These are phyloP conservation scores for Raddia guianensis DNA, from an alignment of 176 grass and related monocot species.

Conservation along the genomic window DNA sequence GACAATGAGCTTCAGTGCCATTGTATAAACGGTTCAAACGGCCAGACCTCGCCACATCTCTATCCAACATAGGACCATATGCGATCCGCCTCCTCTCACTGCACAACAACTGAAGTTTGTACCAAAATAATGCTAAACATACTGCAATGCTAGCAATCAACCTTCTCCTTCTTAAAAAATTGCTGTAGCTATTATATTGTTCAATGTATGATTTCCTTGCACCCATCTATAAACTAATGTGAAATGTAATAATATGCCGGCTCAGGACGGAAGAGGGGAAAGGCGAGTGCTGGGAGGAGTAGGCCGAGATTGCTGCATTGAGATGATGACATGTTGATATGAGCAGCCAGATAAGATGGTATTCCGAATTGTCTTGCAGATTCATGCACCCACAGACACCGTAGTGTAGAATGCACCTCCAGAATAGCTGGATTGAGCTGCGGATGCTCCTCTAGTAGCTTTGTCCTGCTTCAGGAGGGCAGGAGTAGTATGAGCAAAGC, in stretches of 20 bases:
- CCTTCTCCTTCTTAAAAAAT: too few relatives aligned
- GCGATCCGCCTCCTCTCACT: too few relatives aligned
- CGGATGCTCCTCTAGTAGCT: conserved; percentile 26
- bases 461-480: conserved; percentile 50
- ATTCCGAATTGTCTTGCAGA: not conserved
- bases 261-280: conserved; percentile 67
- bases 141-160: too few relatives aligned
- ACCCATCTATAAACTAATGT: too few relatives aligned
- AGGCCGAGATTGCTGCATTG: conserved; percentile 47
- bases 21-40: too few relatives aligned
- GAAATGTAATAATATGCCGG: not conserved
- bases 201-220: too few relatives aligned
- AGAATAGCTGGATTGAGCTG: conserved; percentile 43
- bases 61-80: too few relatives aligned
- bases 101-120: too few relatives aligned
- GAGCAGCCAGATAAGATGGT: not conserved
- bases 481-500: not conserved
- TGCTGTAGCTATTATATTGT: too few relatives aligned
- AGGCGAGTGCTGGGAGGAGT: conserved; percentile 59
- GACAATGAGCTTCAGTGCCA: too few relatives aligned
- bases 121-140: too few relatives aligned
- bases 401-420: conserved; percentile 51
- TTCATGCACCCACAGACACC: conserved; percentile 2
- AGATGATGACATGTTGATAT: not conserved
- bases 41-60: too few relatives aligned